Conservation (phyloP, 1,139 yeast species). For the Candida albicans region DNA sequence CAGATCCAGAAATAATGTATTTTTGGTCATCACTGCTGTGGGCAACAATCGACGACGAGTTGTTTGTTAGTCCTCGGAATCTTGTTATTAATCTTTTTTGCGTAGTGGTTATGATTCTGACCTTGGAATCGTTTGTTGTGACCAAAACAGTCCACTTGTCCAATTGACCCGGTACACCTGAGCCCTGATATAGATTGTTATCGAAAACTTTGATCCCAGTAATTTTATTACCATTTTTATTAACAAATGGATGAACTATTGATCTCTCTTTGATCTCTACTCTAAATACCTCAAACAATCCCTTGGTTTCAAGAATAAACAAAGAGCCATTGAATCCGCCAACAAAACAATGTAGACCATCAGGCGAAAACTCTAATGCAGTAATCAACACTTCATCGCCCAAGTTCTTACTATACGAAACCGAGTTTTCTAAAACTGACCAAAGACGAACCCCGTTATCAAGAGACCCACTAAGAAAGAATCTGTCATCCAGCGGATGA, state of each 20-base stretch:
- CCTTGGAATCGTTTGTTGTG: conserved; percentile 79
- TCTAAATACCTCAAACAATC: conserved; percentile 53
- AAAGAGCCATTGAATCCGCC: conserved; percentile 85
- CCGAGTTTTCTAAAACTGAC: conserved; percentile 68
- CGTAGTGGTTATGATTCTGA: conserved; percentile 63
- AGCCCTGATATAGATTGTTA: conserved; percentile 15
- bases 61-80: conserved; percentile 73
- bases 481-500: conserved; percentile 86
- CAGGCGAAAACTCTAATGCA: conserved; percentile 69
- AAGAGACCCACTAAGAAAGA: conserved; percentile 79
- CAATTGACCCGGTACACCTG: conserved; percentile 11
- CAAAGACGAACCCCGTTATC: conserved; percentile 79
- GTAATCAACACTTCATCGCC: conserved; percentile 66
- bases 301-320: conserved; percentile 62
- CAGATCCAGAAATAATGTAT: conserved; percentile 60
- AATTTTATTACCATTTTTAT: conserved; percentile 37
- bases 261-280: conserved; percentile 50
- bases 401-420: conserved; percentile 35
- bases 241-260: conserved; percentile 26
- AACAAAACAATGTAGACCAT: conserved; percentile 62
- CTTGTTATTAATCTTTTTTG: conserved; percentile 60
- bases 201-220: conserved; percentile 42
- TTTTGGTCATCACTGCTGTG: conserved; percentile 55
- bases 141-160: conserved; percentile 45
- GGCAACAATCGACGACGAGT: conserved; percentile 71